These are phyloP conservation scores for Leccinum subfulvum DNA, from an alignment of 1,284 basidiomycete species.

Conservation along the genomic window DNA sequence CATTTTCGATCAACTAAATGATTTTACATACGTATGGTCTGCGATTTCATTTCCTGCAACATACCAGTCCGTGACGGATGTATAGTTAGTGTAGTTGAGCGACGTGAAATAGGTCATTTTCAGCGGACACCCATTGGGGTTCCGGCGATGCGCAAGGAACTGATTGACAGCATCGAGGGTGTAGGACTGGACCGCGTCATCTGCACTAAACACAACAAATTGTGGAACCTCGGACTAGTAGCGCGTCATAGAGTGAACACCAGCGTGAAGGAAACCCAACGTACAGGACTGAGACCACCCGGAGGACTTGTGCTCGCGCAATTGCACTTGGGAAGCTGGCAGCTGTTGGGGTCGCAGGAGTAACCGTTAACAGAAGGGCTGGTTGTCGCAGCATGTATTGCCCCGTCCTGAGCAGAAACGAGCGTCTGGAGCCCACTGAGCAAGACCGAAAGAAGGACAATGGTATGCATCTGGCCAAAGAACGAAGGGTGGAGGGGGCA, in stretches of 20 bases:
- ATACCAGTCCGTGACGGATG: constrained; percentile 81
- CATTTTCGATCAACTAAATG: neutral
- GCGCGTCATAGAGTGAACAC: neutral
- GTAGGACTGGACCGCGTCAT: constrained; percentile 7
- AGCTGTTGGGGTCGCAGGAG: constrained; percentile 2
- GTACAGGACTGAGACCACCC: constrained; percentile 5
- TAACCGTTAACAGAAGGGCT: neutral
- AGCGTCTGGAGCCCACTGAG: constrained; percentile 3
- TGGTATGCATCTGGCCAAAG: neutral
- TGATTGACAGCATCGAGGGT: constrained; percentile 7
- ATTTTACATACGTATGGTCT: constrained; percentile 7
- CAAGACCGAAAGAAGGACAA: neutral
- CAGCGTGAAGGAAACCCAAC: neutral
- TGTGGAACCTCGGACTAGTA: constrained; percentile 1
- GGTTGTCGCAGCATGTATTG: neutral
- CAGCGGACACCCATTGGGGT: constrained; percentile 36
- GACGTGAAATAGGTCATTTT: constrained; percentile 78
- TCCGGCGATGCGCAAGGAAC: constrained; percentile 3
- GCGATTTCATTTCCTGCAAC: constrained; percentile 65
- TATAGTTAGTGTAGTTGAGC: constrained; percentile 76
- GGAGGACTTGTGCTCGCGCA: constrained; percentile 5
- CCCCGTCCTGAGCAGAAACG: neutral
- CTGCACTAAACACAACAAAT: constrained; percentile 5
- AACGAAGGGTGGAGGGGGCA: neutral
- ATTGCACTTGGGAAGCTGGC: constrained; percentile 8